These are phyloP conservation scores for Niebla homalea DNA, from an alignment of 495 filamentous ascomycete genomes.

Conservation along the genomic window DNA sequence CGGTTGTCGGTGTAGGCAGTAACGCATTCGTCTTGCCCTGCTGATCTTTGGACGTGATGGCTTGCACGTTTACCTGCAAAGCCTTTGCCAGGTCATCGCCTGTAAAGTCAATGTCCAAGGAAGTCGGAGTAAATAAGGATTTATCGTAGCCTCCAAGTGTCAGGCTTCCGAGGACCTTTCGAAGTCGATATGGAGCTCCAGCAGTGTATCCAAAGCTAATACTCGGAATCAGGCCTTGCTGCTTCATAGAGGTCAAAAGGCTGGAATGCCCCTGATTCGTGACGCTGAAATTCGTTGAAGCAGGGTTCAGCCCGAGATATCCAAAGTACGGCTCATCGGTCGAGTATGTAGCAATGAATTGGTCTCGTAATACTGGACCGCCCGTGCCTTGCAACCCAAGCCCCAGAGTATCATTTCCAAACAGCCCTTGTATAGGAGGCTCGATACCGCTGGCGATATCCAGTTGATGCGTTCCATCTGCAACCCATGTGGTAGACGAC, in stretches of 20 bases:
- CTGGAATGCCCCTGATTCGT: constrained; percentile 31
- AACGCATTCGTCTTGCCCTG: constrained; percentile 7
- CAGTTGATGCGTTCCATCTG: constrained; percentile 25
- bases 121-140: constrained; percentile 35
- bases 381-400: constrained; percentile 28
- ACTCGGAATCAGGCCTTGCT: constrained; percentile 34
- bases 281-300: constrained; percentile 34
- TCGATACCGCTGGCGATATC: constrained; percentile 31
- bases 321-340: constrained; percentile 38
- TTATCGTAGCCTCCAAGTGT: constrained; percentile 46
- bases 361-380: constrained; percentile 32
- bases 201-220: constrained; percentile 44
- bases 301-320: constrained; percentile 40
- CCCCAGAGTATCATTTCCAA: constrained; percentile 39
- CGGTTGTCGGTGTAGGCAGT: constrained; percentile 12
- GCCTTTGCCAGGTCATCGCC: constrained; percentile 32
- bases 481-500: constrained; percentile 34
- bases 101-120: constrained; percentile 34
- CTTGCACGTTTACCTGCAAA: constrained; percentile 35
- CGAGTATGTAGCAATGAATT: constrained; percentile 34
- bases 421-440: constrained; percentile 27
- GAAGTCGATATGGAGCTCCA: constrained; percentile 40
- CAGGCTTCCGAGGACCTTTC: constrained; percentile 36
- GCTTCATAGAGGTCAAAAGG: constrained; percentile 34
- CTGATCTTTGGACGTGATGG: constrained; percentile 28